Conservation (phyloP, 1,139 yeast genomes). For the Scheffersomyces lignicola region DNA sequence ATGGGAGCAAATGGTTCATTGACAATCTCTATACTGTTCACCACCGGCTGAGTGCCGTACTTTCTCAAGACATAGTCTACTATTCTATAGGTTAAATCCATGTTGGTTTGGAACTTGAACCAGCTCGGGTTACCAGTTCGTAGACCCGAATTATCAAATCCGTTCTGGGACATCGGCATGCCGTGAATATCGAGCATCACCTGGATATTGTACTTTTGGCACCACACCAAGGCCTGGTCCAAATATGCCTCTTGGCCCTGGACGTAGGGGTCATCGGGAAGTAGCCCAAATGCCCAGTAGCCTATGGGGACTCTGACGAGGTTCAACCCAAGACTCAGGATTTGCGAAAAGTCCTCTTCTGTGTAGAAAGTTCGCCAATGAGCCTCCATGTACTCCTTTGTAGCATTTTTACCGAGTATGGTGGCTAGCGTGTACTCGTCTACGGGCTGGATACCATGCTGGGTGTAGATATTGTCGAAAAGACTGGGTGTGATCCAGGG, state of each 20-base stretch:
- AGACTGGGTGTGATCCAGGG: constrained; percentile 28
- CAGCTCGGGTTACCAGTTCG: constrained; percentile 13
- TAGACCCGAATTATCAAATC: constrained; percentile 28
- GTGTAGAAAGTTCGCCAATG: constrained; percentile 23
- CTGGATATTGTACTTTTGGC: constrained; percentile 16
- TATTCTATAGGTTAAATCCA: constrained; percentile 16
- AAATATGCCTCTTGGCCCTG: constrained; percentile 25
- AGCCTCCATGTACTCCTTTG: constrained; percentile 12
- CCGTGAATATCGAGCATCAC: constrained; percentile 27
- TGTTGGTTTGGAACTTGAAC: constrained; percentile 16
- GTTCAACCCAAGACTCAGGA: constrained; percentile 20
- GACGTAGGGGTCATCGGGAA: constrained; percentile 21
- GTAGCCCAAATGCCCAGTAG: constrained; percentile 25
- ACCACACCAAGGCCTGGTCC: constrained; percentile 25
- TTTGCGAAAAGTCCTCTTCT: constrained; percentile 20
- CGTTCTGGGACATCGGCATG: constrained; percentile 31
- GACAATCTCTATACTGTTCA: constrained; percentile 22
- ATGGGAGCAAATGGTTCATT: constrained; percentile 24
- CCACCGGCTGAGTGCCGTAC: constrained; percentile 17
- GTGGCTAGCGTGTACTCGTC: constrained; percentile 21
- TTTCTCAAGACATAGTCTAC: constrained; percentile 20
- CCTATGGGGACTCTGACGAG: constrained; percentile 27
- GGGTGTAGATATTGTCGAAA: constrained; percentile 16
- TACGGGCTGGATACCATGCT: constrained; percentile 16
- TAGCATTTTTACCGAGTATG: constrained; percentile 14